Base-by-base conservation (phyloP, 2,329 filamentous ascomycete species). In the Neofusicoccum umdonicola region DNA sequence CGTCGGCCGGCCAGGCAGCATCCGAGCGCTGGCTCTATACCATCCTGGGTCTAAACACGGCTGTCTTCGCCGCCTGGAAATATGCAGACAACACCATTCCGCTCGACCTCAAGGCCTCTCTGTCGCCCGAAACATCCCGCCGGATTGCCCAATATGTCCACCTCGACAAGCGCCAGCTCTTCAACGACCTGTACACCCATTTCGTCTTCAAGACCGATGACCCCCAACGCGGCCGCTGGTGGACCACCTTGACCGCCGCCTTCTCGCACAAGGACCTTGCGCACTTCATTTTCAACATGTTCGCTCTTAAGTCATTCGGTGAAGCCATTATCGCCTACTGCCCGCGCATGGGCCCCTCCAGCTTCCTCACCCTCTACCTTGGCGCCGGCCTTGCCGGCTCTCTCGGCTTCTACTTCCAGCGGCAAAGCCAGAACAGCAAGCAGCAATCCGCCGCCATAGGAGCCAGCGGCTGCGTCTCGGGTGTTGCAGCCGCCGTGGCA, bases 221-320 rank as follows among this genome's bases (percentile, higher is more conserved):
- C 62, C 37, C 75, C 56, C 37, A 68, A 15, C 66, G 69, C 19
- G 75, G 76, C 4, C 69, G 70, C 15, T 64, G 52, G 51, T 64
- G 51, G 51, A 48, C 51, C 11, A 9, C 76, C 2, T 8, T 82
- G 41, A 81, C 80, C 0, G 70, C 68, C 11, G 72, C 72, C 13
- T 80, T 82, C 67, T 76, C 76, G 1, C 81, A 83, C 58, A 22
- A 67, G 2, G 62, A 71, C 4, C 13, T 72, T 1, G 15, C 64
- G 1, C 81, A 83, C 67, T 69, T 81, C 48, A 62, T 69, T 8
- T 73, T 75, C 67, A 83, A 82, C 69, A 78, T 81, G 76, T 17
- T 81, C 11, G 68, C 74, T 1, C 70, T 81, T 37, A 72, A 76
- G 57, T 73, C 72, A 12, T 73, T 82, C 27, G 78, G 73, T n/a